A percentile compares a stretch with the other conserved stretches of the same genome.
These are phyloP conservation scores for Aspergillus sclerotialis DNA, from an alignment of 2,329 filamentous ascomycete genomes.

Conservation along the genomic window DNA sequence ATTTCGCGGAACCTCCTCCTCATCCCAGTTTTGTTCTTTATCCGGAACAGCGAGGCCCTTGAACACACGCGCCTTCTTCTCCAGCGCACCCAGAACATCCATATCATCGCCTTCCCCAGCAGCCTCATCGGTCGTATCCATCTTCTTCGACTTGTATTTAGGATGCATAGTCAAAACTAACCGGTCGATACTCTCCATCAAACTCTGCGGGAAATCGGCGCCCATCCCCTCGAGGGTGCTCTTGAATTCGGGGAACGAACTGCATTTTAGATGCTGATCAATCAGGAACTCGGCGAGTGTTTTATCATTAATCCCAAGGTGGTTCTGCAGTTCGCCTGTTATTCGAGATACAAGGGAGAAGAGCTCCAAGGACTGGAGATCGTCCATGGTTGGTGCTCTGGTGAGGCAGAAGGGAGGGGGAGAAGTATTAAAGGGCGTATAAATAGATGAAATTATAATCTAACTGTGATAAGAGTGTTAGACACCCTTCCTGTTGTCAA, in stretches of 20 bases:
- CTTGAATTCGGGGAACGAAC: slow-evolving; percentile 66
- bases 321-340: slow-evolving; percentile 88
- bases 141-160: slow-evolving; percentile 61
- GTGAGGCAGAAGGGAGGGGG: slow-evolving; percentile 1
- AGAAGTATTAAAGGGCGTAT: neutral
- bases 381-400: slow-evolving; percentile 59
- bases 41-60: slow-evolving; percentile 84
- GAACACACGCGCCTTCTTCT: slow-evolving; percentile 81
- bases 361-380: slow-evolving; percentile 83
- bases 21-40: slow-evolving; percentile 52
- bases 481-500: slow-evolving; percentile 13
- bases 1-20: slow-evolving; percentile 36
- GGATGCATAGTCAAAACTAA: slow-evolving; percentile 86
- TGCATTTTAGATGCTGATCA: slow-evolving; percentile 73
- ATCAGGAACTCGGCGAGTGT: slow-evolving; percentile 96
- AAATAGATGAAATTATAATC: neutral
- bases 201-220: slow-evolving; percentile 74
- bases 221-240: slow-evolving; percentile 66
- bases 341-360: slow-evolving; percentile 93
- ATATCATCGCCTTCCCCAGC: slow-evolving; percentile 37
- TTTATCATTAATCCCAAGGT: slow-evolving; percentile 86
- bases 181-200: slow-evolving; percentile 87
- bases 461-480: slow-evolving; percentile 11
- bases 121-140: slow-evolving; percentile 21
- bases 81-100: slow-evolving; percentile 41